phyloP scores from a whole-genome alignment of 2,329 filamentous ascomycete genomes.

The Penicillium freii region DNA sequence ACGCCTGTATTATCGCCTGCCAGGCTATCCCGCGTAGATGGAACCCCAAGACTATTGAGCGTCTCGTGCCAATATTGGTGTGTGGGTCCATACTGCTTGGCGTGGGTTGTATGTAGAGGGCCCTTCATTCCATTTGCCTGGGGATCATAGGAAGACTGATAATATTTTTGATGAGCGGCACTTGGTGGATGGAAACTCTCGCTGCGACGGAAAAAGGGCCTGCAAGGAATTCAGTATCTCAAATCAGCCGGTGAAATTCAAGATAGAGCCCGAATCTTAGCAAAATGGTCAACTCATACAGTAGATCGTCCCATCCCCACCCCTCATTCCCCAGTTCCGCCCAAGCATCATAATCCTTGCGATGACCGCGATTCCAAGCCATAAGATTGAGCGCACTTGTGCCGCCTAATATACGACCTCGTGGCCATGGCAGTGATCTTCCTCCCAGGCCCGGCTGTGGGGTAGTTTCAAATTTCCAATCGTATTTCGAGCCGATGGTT shows the following conservation, averaged over 20 bases:
- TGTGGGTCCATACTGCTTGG: conserved; percentile 28
- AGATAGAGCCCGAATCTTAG: not conserved
- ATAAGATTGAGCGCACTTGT: conserved; percentile 35
- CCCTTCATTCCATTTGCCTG: conserved; percentile 33
- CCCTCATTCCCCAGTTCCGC: conserved; percentile 29
- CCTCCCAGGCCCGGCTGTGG: conserved; percentile 25
- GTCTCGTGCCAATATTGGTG: conserved; percentile 50
- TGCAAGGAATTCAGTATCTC: conserved; percentile 32
- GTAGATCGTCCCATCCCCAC: conserved; percentile 30
- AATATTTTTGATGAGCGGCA: conserved; percentile 23
- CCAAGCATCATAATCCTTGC: conserved; percentile 35
- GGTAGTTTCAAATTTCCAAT: conserved; percentile 35
- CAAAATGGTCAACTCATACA: conserved; percentile 8
- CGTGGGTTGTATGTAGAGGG: conserved; percentile 32
- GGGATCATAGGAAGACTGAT: conserved; percentile 21
- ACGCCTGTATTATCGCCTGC: conserved; percentile 43
- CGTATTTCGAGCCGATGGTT: conserved; percentile 25
- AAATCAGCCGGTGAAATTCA: conserved; percentile 9
- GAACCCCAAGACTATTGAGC: conserved; percentile 38
- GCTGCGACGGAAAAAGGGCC: conserved; percentile 52
- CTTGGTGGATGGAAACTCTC: conserved; percentile 44
- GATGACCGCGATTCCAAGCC: conserved; percentile 25
- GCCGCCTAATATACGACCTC: conserved; percentile 34
- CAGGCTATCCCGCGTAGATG: conserved; percentile 39
- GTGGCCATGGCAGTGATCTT: conserved; percentile 15